Conservation (phyloP, 805 yeast genomes). For the Saturnispora ahearnii region DNA sequence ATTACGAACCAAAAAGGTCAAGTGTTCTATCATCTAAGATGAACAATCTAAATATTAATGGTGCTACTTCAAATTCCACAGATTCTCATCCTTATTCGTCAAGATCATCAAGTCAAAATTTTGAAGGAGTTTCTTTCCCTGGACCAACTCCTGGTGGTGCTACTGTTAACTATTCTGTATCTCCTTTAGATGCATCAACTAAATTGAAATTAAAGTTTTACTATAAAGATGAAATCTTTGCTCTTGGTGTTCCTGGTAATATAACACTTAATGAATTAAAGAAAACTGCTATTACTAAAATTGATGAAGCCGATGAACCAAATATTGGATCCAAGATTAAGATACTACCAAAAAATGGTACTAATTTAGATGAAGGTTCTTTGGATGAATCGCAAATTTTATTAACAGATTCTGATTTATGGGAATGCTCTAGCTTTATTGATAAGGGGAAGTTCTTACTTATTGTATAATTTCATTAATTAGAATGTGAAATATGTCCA, state of each 20-base stretch:
- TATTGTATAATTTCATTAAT: conserved; percentile 12
- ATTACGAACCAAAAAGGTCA: conserved; percentile 30
- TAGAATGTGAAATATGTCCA: background rate
- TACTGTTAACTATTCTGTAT: conserved; percentile 6
- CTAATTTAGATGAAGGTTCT: conserved; percentile 18
- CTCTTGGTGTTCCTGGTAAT: conserved; percentile 33
- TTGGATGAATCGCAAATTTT: conserved; percentile 18
- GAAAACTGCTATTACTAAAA: conserved; percentile 21
- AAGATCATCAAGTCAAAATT: background rate
- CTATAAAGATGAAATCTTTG: conserved; percentile 75
- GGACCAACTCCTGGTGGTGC: background rate
- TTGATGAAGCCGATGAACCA: conserved; percentile 24
- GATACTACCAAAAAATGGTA: conserved; percentile 23
- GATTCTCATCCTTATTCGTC: background rate
- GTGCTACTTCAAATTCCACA: background rate
- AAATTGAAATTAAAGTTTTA: conserved; percentile 65
- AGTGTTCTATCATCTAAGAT: conserved; percentile 17
- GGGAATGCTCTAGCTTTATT: conserved; percentile 20
- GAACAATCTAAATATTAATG: conserved; percentile 17
- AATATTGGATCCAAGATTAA: conserved; percentile 18
- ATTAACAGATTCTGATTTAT: conserved; percentile 18
- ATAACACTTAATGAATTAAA: conserved; percentile 21
- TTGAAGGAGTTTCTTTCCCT: background rate
- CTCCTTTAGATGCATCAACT: conserved; percentile 8
- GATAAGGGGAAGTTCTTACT: conserved; percentile 30